Conservation (phyloP, 139 green algal species). For the Deuterostichococcus epilithicus region DNA sequence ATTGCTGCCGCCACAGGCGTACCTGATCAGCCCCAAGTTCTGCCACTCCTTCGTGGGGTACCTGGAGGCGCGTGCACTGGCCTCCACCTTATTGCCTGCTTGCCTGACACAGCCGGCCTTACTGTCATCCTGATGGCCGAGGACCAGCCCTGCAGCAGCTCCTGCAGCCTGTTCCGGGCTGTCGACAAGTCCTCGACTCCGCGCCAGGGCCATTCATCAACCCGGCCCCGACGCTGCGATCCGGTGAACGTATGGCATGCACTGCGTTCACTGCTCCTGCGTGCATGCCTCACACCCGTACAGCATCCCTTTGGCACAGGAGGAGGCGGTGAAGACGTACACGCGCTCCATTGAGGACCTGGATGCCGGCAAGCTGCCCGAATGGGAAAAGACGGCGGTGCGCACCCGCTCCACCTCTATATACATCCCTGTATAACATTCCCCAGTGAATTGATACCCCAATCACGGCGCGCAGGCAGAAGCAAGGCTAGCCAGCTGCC, state of each 20-base stretch:
- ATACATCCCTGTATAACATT: not conserved
- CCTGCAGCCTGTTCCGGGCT: too few relatives aligned
- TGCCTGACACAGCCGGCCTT: not conserved
- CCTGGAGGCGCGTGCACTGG: constrained; percentile 84
- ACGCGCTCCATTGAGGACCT: constrained; percentile 60
- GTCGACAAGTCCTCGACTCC: too few relatives aligned
- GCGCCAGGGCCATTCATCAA: too few relatives aligned
- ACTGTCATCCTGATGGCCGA: not conserved
- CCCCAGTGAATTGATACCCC: not conserved
- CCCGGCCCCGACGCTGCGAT: too few relatives aligned
- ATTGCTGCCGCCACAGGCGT: too few relatives aligned
- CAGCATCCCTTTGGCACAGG: constrained; percentile 35
- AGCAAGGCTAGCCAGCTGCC: not conserved
- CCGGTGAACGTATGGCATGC: too few relatives aligned
- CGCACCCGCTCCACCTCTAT: not conserved
- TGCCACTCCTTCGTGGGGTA: constrained; percentile 90
- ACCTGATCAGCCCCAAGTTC: constrained; percentile 69
- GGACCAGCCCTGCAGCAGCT: too few relatives aligned
- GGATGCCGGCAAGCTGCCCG: constrained; percentile 51
- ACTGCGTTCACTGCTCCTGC: too few relatives aligned
- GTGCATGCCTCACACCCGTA: too few relatives aligned
- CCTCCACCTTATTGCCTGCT: constrained; percentile 1
- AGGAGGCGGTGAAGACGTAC: constrained; percentile 95
- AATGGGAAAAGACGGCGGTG: constrained; percentile 59
- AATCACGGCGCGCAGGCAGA: not conserved